Base-by-base conservation (phyloP, 1,284 basidiomycete species). In the Tylopilus sp. region DNA sequence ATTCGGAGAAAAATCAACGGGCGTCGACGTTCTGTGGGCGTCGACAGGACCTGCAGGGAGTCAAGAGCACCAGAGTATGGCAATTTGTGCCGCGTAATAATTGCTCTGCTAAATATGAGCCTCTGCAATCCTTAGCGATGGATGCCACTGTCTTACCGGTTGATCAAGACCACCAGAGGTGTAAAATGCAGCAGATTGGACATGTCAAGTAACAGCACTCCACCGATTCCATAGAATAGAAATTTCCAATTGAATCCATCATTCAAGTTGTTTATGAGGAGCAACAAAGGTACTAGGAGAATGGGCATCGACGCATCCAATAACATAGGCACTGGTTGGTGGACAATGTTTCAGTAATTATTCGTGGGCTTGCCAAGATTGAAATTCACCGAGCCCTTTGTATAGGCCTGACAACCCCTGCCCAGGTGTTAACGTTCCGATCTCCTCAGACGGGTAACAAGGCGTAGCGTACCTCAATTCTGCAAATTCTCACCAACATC, bases 1-100 rank as follows among this genome's bases (percentile, higher is more conserved):
- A 94, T 95, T 59, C 92, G 75, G 78, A 95, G 97, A 44, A 97
- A 80, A 36, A 90, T 84, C 90, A 91, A 94, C 4, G 95, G 95
- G 33, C 86, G 86, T 51, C 88, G 86, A 53, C 91, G 89, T 78
- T 97, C 95, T 18, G 93, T 93, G 6, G 92, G 90, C 4, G 95
- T 95, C 60, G 97, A 83, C 29, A 97, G 84, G 62, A 92, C 81
- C 41, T 90, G 89, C 26, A 96, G 80, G 19, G 93, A 89, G 69
- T 87, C 83, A 51, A 86, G 76, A 2, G 87, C 83, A 49, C 86
- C 81, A 72, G 91, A 84, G 74, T 86, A 93, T 3, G 92, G 88
- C 29, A 97, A 83, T 70, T 87, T 91, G 80, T 94, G 90, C 2
- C 95, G 95, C 0, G 95, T 97, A 29, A 93, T 95, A 71, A 96